phyloP scores from a whole-genome alignment of 192 early-diverging fungal species.

The Oehlia diaphana region DNA sequence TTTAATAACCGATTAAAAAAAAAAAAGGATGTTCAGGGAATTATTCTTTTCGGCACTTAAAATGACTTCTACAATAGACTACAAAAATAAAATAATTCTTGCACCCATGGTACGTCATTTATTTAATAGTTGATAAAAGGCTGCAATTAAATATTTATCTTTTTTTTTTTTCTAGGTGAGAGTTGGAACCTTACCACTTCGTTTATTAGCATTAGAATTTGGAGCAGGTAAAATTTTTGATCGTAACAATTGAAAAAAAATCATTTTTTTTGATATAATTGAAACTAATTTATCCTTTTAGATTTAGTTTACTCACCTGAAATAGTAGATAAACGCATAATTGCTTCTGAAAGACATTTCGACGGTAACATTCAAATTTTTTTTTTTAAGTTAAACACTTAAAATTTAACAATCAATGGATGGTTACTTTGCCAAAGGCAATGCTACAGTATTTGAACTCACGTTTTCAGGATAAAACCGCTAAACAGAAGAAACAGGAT shows the following conservation, averaged over 20 bases:
- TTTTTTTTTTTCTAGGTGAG: conserved; percentile 50
- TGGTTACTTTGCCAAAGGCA: neutral
- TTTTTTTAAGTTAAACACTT: neutral
- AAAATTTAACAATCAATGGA: neutral
- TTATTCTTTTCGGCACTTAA: neutral
- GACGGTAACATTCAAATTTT: conserved; percentile 55
- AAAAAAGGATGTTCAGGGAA: neutral
- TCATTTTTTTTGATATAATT: too few relatives aligned
- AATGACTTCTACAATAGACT: conserved; percentile 26
- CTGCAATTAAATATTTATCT: neutral
- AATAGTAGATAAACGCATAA: conserved; percentile 84
- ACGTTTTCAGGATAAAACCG: neutral
- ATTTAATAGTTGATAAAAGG: neutral
- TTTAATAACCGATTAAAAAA: too few relatives aligned
- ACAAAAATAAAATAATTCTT: conserved; percentile 69
- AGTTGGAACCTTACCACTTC: conserved; percentile 86
- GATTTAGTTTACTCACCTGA: conserved; percentile 91
- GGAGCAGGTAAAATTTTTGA: conserved; percentile 67
- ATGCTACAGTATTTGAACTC: neutral
- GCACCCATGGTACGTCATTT: conserved; percentile 81
- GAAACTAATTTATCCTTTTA: conserved; percentile 26
- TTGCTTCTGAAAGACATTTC: conserved; percentile 67
- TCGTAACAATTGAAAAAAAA: too few relatives aligned
- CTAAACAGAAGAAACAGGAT: conserved; percentile 57
- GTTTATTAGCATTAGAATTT: conserved; percentile 80